A percentile compares a stretch with the other conserved stretches of the same genome.
These are phyloP conservation scores for Diaporthe amygdali DNA, from an alignment of 2,329 filamentous ascomycete genomes.

Conservation along the genomic window DNA sequence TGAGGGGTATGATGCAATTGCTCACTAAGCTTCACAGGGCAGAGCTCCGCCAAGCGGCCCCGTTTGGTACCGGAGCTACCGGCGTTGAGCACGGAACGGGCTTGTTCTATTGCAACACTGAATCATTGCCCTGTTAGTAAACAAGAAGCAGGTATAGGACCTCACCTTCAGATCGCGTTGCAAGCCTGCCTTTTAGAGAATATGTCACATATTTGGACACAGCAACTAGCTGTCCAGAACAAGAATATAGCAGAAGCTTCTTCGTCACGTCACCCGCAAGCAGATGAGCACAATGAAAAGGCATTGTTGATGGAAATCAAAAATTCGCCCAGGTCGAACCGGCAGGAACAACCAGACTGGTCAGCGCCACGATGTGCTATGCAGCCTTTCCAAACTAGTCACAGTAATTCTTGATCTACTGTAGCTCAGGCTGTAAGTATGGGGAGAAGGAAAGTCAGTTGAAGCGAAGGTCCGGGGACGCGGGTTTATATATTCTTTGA, in stretches of 20 bases:
- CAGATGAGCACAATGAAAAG: slow-evolving; percentile 50
- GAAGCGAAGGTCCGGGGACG: too few species aligned
- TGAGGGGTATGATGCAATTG: slow-evolving; percentile 8
- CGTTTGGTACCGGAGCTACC: background rate
- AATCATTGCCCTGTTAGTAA: background rate
- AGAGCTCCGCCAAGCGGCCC: background rate
- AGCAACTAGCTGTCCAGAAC: background rate
- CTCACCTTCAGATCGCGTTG: too few species aligned
- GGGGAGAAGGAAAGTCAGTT: slow-evolving; percentile 32
- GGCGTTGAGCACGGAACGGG: slow-evolving; percentile 3
- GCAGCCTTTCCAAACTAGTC: slow-evolving; percentile 51
- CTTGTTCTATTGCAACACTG: background rate
- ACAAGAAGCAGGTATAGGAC: too few species aligned
- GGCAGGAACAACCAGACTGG: slow-evolving; percentile 55
- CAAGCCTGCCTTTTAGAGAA: too few species aligned
- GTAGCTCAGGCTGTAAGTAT: slow-evolving; percentile 48
- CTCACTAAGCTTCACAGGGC: slow-evolving; percentile 4
- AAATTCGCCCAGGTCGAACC: slow-evolving; percentile 57
- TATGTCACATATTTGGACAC: background rate
- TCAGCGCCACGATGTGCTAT: slow-evolving; percentile 58
- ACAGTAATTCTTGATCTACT: slow-evolving; percentile 48
- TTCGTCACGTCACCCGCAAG: slow-evolving; percentile 49
- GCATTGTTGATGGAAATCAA: slow-evolving; percentile 41
- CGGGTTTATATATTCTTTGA: too few species aligned
- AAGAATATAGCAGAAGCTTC: slow-evolving; percentile 27